Conservation (phyloP, 306 rosid species). For the Vigna hirtella region DNA sequence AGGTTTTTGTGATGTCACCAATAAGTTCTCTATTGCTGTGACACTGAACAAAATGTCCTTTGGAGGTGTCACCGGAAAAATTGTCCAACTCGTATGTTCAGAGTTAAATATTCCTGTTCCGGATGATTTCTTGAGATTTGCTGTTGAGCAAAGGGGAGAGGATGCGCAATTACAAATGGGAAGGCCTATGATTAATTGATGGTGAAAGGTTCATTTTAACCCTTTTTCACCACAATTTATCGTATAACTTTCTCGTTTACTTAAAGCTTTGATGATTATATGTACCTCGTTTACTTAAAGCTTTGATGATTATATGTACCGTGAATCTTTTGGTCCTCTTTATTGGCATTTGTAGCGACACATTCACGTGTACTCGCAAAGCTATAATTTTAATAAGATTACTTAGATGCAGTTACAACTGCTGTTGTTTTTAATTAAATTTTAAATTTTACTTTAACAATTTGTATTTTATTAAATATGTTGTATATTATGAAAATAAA, state of each 20-base stretch:
- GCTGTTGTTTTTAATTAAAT: too few species aligned
- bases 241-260: slow-evolving; percentile 25
- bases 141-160: slow-evolving; percentile 40
- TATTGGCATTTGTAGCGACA: neutral
- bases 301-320: slow-evolving; percentile 9
- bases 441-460: too few species aligned
- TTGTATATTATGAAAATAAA: too few species aligned
- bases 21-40: slow-evolving; percentile 82
- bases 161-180: slow-evolving; percentile 44
- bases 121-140: slow-evolving; percentile 57
- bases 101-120: slow-evolving; percentile 89
- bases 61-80: slow-evolving; percentile 70
- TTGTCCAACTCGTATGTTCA: slow-evolving; percentile 79
- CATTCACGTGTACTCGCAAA: slow-evolving; percentile 12
- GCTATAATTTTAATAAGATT: neutral
- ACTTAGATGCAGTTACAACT: too few species aligned
- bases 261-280: slow-evolving; percentile 5
- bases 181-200: slow-evolving; percentile 77
- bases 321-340: neutral
- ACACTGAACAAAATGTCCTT: slow-evolving; percentile 85
- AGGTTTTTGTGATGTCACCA: slow-evolving; percentile 71
- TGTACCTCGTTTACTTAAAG: neutral
- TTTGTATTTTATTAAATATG: too few species aligned
- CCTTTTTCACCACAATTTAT: slow-evolving; percentile 5
- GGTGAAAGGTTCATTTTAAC: slow-evolving; percentile 21